Evolutionary conservation across 805 yeast genomes (phyloP), one percentile per base, ranked within the genome.

Genomic region (Kurtzmaniella fragi): DNA sequence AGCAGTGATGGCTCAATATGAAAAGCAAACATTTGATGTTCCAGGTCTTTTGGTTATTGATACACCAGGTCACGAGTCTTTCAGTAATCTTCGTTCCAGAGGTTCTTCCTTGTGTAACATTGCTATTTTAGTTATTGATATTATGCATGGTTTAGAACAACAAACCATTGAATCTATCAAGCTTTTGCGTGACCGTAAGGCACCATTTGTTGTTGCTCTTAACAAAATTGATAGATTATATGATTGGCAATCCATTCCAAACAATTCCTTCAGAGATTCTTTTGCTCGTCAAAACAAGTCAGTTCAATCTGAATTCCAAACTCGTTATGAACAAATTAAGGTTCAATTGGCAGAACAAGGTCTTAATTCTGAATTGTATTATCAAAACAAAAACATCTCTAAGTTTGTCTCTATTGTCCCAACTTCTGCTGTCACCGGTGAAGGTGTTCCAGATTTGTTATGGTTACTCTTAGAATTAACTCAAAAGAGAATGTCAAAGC

Each of bases 31-130:
- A 16, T 91, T 82, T 62, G 95, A 91, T 48, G 98, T 93, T 42
- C 99, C 99, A 41, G 99, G 99, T 70, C 71, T 93, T 58, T 77
- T 93, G 61, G 82, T 93, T 51, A 93, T 93, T 55, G 99, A 93
- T 71, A 93, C 99, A 2, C 99, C 99, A 53, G 99, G 99, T 66
- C 99, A 93, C 87, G 99, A 93, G 77, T 90, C 98, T 44, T 93
- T 93, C 78, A 80, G 96, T 35, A 93, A 93, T 66, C 78, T 93
- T 65, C 85, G 99, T 77, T 79, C 96, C 33, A 89, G 99, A 77
- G 99, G 99, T 77, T 91, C 98, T 12, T 91, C 98, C 5, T 75
- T 93, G 53, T 93, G 99, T 88, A 93, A 93, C 75, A 93, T 93
- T 70, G 99, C 99, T 59, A 91, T 93, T 59, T 76, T 93, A 70